Evolutionary conservation across 306 rosid species (phyloP).

Genomic region (Erythrophleum fordii): DNA sequence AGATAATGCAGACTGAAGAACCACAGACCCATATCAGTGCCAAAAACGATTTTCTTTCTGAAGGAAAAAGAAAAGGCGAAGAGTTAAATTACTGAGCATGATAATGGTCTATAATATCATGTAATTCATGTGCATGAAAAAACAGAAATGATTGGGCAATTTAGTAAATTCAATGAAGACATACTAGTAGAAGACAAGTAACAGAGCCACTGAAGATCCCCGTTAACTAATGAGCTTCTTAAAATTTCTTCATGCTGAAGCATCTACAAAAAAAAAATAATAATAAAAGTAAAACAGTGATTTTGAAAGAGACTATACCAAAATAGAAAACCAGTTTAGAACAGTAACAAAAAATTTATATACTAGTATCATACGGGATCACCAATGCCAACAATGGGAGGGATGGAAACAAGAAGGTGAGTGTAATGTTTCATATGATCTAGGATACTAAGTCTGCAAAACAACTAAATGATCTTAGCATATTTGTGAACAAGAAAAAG

Average conservation of each 20-base stretch:
- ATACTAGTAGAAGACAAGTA: constrained; percentile 90
- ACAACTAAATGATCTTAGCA: not conserved
- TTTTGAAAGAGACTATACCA: constrained; percentile 29
- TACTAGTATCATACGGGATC: constrained; percentile 66
- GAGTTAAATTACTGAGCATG: not conserved
- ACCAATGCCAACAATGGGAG: constrained; percentile 63
- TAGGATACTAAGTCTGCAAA: constrained; percentile 55
- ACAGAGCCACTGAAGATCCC: constrained; percentile 74
- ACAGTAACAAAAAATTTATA: not conserved
- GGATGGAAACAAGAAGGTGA: constrained; percentile 80
- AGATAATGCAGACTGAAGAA: not conserved
- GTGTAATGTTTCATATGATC: constrained; percentile 63
- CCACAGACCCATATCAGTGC: not conserved
- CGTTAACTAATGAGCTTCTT: constrained; percentile 55
- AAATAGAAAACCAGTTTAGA: constrained; percentile 16
- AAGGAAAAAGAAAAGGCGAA: not conserved
- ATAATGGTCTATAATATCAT: not conserved
- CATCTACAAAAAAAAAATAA: constrained; percentile 56
- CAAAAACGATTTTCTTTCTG: not conserved
- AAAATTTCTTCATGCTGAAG: constrained; percentile 72
- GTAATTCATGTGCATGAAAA: constrained; percentile 11
- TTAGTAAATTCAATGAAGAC: constrained; percentile 40
- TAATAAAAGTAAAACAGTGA: constrained; percentile 6
- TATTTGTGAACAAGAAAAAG: not conserved
- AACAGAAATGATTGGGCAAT: not conserved